These are phyloP conservation scores for Fusarium fujikuroi DNA, from an alignment of 2,329 filamentous ascomycete genomes.

Conservation along the genomic window DNA sequence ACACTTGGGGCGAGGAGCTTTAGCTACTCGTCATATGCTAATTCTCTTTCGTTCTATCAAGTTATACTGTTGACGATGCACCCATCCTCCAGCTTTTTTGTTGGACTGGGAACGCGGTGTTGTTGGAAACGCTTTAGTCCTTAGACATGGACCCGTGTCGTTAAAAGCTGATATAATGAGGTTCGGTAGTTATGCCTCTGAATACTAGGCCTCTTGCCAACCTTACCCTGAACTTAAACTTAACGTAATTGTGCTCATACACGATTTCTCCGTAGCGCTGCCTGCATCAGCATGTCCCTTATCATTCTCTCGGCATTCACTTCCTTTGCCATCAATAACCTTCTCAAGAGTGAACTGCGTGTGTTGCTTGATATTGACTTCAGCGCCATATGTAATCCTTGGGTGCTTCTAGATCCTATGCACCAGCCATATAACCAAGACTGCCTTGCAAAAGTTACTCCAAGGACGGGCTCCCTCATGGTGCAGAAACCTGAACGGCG, in stretches of 20 bases:
- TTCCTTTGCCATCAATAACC: neutral
- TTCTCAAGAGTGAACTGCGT: neutral
- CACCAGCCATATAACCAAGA: neutral
- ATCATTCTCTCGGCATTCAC: neutral
- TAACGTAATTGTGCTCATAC: neutral
- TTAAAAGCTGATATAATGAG: neutral
- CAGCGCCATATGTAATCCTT: neutral
- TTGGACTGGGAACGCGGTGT: neutral
- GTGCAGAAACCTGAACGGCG: neutral
- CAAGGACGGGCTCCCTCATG: neutral
- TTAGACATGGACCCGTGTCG: neutral
- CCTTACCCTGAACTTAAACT: neutral
- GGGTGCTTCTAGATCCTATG: neutral
- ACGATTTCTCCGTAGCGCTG: neutral
- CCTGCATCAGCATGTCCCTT: neutral
- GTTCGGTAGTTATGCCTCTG: neutral
- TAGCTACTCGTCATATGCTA: neutral
- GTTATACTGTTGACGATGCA: too few species aligned
- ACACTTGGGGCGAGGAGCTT: conserved; percentile 2
- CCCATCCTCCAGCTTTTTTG: neutral
- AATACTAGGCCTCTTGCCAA: neutral
- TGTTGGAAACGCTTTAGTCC: neutral
- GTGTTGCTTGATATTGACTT: neutral
- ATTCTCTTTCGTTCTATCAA: neutral
- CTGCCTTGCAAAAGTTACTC: neutral